Percentiles rank a stretch among this genome's conserved stretches.
Conservation (phyloP, 2,329 filamentous ascomycete species). For the Acarospora socialis region DNA sequence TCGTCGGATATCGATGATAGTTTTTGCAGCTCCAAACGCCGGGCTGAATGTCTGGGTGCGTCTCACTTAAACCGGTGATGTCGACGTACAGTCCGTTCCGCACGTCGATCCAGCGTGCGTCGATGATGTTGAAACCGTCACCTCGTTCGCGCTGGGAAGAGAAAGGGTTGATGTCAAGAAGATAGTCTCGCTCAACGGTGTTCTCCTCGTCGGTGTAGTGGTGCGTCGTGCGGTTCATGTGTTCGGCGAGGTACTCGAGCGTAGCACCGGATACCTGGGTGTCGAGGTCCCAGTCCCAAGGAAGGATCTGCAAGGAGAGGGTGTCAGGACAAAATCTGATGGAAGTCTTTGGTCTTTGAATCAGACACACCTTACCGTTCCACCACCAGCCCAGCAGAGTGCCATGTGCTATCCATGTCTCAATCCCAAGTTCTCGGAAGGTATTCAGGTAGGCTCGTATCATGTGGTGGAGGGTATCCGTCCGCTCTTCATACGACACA, state of each 20-base stretch:
- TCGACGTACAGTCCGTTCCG: conserved; percentile 68
- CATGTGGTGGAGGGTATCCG: conserved; percentile 52
- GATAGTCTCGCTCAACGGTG: conserved; percentile 40
- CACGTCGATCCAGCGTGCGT: conserved; percentile 69
- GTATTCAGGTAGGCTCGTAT: conserved; percentile 59
- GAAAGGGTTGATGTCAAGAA: conserved; percentile 66
- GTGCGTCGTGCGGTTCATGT: conserved; percentile 54
- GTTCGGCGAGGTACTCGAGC: conserved; percentile 47
- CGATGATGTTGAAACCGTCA: conserved; percentile 64
- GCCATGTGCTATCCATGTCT: conserved; percentile 80
- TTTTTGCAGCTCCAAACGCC: conserved; percentile 71
- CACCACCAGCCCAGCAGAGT: conserved; percentile 82
- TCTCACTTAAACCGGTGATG: conserved; percentile 62
- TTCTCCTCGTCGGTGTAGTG: conserved; percentile 28
- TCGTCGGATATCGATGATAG: conserved; percentile 53
- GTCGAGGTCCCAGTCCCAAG: conserved; percentile 77
- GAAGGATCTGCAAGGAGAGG: conserved; percentile 42
- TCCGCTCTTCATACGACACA: conserved; percentile 52
- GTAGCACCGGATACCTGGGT: conserved; percentile 60
- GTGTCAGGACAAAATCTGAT: conserved; percentile 11
- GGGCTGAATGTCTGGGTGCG: conserved; percentile 42
- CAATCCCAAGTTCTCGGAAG: conserved; percentile 49
- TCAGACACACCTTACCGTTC: conserved; percentile 46
- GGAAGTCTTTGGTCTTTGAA: conserved; percentile 12
- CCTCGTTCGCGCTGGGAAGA: conserved; percentile 46